Evolutionary conservation across 225 moss, liverwort and hornwort species (phyloP), one percentile per base, ranked within the genome.

Genomic region (Polytrichum commune): DNA sequence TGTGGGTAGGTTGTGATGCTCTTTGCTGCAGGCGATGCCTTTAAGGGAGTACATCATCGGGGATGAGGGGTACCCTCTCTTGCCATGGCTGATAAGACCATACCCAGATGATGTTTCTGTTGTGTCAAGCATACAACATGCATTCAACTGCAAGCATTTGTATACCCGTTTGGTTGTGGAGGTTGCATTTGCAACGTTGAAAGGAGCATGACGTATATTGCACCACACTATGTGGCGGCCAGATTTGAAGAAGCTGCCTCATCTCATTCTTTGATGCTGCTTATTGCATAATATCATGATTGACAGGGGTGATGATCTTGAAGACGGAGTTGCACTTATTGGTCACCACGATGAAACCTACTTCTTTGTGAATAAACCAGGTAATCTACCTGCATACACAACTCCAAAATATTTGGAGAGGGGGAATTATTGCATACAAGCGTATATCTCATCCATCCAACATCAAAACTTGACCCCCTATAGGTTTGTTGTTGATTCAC

Each of bases 41-140:
- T 78, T 93, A 69, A 84, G 91, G 68, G 95, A 95, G 73, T 90
- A 90, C 62, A 82, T 95, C n/a, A 82, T 95, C 60, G 95, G 95
- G 54, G 93, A 93, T 66, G 88, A 90, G 65, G 95, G 84, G 2
- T 95, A 91, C 75, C 95, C 93, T 6, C 74, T 95, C 24, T 76
- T 91, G 3, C 91, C 95, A 6, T 95, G 93, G 93, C 90, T 95
- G 0, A 83, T 89, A 70, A 91, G 89, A 60, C 95, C 93, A 20
- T 95, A 95, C 72, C 75, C 91, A 5, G 64, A 76, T 18, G 86
- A 81, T 19, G 87, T 81, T 68, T 63, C 79, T 26, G 79, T 74
- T 24, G 76, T 84, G 54, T 82, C 73, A 63, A 74, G 72, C 67
- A 88, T 81, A 38, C 88, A 82, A 68, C 92, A 92, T 58, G 70